These are phyloP conservation scores for Haematococcus lacustris DNA, from an alignment of 139 green algal species.

Conservation along the genomic window DNA sequence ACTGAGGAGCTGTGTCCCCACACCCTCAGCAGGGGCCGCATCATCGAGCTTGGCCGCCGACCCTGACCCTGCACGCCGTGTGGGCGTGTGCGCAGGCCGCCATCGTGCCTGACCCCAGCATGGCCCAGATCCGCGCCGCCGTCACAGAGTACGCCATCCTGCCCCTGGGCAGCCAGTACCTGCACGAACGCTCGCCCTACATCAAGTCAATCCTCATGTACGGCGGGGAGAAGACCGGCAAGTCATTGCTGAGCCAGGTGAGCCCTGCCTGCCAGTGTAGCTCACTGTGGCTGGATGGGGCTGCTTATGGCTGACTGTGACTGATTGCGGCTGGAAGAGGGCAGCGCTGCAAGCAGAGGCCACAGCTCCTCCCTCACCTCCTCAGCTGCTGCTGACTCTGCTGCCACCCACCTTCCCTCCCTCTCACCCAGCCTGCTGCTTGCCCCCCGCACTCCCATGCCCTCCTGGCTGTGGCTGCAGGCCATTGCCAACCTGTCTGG, in stretches of 20 bases:
- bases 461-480: conserved; percentile 10
- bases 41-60: not conserved
- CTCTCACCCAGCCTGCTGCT: too few relatives aligned
- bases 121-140: conserved; percentile 47
- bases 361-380: too few relatives aligned
- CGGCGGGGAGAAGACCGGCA: conserved; percentile 66
- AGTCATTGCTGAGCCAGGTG: conserved; percentile 71
- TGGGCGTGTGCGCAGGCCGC: conserved; percentile 31
- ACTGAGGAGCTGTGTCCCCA: too few relatives aligned
- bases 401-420: too few relatives aligned
- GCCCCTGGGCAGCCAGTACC: conserved; percentile 58
- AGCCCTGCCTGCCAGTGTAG: too few relatives aligned
- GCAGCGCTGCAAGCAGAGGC: too few relatives aligned
- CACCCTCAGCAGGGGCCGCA: not conserved
- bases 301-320: too few relatives aligned
- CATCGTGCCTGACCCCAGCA: conserved; percentile 57
- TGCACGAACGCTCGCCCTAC: conserved; percentile 54
- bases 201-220: conserved; percentile 75
- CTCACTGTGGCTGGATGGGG: too few relatives aligned
- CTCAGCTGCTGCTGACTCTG: too few relatives aligned
- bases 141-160: conserved; percentile 76
- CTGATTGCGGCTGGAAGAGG: too few relatives aligned
- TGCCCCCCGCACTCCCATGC: too few relatives aligned
- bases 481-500: conserved; percentile 50
- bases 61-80: not conserved